phyloP scores from a whole-genome alignment of 306 rosid species.

The Rosa persica region DNA sequence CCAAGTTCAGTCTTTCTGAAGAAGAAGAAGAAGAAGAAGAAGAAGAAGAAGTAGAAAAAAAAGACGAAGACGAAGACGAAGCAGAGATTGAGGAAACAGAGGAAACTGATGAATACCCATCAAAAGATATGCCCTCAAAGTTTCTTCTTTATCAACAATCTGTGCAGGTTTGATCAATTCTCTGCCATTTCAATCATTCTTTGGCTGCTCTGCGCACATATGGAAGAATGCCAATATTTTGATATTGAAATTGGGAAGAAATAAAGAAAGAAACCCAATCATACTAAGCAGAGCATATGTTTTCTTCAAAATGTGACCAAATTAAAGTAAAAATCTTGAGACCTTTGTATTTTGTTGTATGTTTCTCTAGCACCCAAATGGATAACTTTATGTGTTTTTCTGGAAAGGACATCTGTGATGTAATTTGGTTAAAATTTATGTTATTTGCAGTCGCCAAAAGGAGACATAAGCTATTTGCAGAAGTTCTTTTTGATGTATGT shows the following conservation, averaged over 20 bases:
- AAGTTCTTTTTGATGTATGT: constrained; percentile 88
- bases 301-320: neutral
- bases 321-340: neutral
- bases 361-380: neutral
- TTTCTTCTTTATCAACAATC: constrained; percentile 82
- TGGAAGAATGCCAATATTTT: neutral
- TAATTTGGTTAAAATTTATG: constrained; percentile 18
- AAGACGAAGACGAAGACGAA: constrained; percentile 12
- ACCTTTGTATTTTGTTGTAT: neutral
- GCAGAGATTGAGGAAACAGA: constrained; percentile 24
- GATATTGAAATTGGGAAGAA: neutral
- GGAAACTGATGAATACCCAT: constrained; percentile 31
- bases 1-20: constrained; percentile 26
- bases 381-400: neutral
- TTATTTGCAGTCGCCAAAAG: constrained; percentile 77
- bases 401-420: constrained; percentile 17
- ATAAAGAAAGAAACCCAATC: neutral
- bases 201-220: constrained; percentile 14
- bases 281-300: neutral
- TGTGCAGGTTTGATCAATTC: constrained; percentile 64
- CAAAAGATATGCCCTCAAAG: constrained; percentile 65
- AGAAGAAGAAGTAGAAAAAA: constrained; percentile 19
- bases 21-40: constrained; percentile 28
- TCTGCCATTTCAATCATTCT: neutral
- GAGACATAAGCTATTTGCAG: constrained; percentile 87